Conservation (phyloP, 2,329 filamentous ascomycete species). For the Fusarium falciforme region DNA sequence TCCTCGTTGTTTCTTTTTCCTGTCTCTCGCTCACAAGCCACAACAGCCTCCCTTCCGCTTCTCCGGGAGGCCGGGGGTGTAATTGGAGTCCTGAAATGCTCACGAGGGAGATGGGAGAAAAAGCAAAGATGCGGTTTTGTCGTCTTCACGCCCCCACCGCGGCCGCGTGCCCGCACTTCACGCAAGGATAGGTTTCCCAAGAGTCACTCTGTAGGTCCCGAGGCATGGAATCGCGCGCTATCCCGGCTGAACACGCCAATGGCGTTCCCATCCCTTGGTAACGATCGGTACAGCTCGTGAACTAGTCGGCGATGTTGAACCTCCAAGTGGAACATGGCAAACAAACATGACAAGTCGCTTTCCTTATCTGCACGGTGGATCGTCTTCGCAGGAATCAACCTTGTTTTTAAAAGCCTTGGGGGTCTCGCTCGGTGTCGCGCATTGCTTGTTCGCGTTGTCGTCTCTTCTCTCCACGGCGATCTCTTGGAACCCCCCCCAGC, state of each 20-base stretch:
- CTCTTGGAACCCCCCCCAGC: conserved; percentile 1
- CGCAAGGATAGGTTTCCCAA: conserved; percentile 16
- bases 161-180: conserved; percentile 10
- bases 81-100: conserved; percentile 6
- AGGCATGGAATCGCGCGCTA: conserved; percentile 5
- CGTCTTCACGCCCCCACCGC: conserved; percentile 23
- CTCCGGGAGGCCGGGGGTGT: conserved; percentile 2
- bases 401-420: conserved; percentile 14
- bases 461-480: conserved; percentile 40
- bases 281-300: conserved; percentile 1
- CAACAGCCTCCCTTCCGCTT: conserved; percentile 1
- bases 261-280: conserved; percentile 1
- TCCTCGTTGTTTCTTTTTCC: conserved; percentile 11
- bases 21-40: conserved; percentile 12
- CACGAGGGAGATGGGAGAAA: conserved; percentile 26
- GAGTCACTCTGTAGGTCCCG: conserved; percentile 1
- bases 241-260: conserved; percentile 8
- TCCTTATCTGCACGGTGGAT: conserved; percentile 25
- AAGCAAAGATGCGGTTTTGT: conserved; percentile 28
- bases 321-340: conserved; percentile 13
- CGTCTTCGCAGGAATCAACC: conserved; percentile 12
- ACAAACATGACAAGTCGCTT: conserved; percentile 31
- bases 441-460: conserved; percentile 36
- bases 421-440: conserved; percentile 13
- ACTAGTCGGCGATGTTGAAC: background rate